Evolutionary conservation across 306 rosid species (phyloP).

Genomic region (Trifolium subterraneum): DNA sequence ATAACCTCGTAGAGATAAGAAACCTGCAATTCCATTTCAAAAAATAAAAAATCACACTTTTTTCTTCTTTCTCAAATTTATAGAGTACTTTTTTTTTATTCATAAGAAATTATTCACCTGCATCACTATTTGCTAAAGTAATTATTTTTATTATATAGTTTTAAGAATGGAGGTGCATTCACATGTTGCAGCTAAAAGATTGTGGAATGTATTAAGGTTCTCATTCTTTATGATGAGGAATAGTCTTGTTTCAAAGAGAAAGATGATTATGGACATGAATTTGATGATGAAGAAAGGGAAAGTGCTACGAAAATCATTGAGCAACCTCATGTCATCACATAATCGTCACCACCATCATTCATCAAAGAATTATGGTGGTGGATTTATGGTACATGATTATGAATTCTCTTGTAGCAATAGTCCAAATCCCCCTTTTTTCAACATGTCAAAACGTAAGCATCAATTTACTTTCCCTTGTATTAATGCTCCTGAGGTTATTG

Average conservation of each 20-base stretch:
- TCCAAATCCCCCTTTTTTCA: constrained; percentile 60
- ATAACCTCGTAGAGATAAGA: constrained; percentile 49
- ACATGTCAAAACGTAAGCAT: constrained; percentile 48
- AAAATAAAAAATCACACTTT: neutral
- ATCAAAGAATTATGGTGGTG: constrained; percentile 37
- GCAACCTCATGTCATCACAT: constrained; percentile 51
- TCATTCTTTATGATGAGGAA: constrained; percentile 57
- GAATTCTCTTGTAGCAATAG: constrained; percentile 67
- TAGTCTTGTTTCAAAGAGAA: constrained; percentile 62
- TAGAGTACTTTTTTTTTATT: neutral
- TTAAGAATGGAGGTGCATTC: constrained; percentile 40
- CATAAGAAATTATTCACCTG: too few species aligned
- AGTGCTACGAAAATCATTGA: constrained; percentile 51
- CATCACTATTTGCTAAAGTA: too few species aligned
- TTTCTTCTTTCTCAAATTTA: neutral
- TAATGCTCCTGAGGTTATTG: constrained; percentile 45
- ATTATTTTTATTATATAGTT: too few species aligned
- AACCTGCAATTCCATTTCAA: constrained; percentile 33
- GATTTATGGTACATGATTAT: constrained; percentile 51
- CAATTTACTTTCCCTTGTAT: constrained; percentile 64
- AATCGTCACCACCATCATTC: constrained; percentile 7
- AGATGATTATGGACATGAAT: constrained; percentile 62
- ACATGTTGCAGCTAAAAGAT: constrained; percentile 41
- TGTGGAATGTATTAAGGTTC: constrained; percentile 62
- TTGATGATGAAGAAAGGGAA: constrained; percentile 65